Conservation (phyloP, 1,284 basidiomycete species). For the Spongispora temasekensis region DNA sequence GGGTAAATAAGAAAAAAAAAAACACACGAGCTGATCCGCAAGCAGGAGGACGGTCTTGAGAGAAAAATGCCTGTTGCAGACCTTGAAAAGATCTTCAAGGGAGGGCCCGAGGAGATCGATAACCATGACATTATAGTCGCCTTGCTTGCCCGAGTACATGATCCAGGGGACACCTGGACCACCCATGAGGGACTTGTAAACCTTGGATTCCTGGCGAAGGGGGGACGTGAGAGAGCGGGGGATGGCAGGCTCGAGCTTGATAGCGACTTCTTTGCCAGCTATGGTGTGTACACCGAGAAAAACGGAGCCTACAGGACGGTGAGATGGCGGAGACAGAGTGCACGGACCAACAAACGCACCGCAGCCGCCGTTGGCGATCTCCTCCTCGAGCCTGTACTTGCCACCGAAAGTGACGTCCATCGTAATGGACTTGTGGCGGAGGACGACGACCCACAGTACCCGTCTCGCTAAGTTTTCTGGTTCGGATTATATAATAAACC, state of each 20-base stretch:
- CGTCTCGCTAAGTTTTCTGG: conserved; percentile 9
- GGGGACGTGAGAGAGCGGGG: conserved; percentile 53
- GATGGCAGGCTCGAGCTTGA: conserved; percentile 92
- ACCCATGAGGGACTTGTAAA: conserved; percentile 92
- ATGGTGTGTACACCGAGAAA: conserved; percentile 95
- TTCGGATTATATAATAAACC: conserved; percentile 25
- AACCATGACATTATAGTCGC: conserved; percentile 97
- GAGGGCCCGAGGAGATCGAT: conserved; percentile 93
- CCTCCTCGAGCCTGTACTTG: conserved; percentile 92
- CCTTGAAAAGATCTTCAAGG: conserved; percentile 93
- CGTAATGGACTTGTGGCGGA: conserved; percentile 12
- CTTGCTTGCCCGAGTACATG: conserved; percentile 92
- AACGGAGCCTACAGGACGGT: conserved; percentile 68
- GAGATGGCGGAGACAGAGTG: conserved; percentile 2
- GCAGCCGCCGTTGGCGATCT: conserved; percentile 94
- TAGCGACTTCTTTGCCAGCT: conserved; percentile 95
- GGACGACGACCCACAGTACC: neutral
- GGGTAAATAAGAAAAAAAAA: conserved; percentile 3
- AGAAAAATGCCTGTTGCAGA: conserved; percentile 90
- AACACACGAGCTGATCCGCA: conserved; percentile 85
- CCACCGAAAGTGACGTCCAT: conserved; percentile 85
- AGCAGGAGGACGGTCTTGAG: conserved; percentile 92
- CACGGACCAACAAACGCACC: conserved; percentile 53
- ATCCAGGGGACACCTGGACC: conserved; percentile 95
- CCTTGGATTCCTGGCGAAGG: conserved; percentile 89